Conservation (phyloP, 73 alveolate genomes). For the Paramecium biaurelia region DNA sequence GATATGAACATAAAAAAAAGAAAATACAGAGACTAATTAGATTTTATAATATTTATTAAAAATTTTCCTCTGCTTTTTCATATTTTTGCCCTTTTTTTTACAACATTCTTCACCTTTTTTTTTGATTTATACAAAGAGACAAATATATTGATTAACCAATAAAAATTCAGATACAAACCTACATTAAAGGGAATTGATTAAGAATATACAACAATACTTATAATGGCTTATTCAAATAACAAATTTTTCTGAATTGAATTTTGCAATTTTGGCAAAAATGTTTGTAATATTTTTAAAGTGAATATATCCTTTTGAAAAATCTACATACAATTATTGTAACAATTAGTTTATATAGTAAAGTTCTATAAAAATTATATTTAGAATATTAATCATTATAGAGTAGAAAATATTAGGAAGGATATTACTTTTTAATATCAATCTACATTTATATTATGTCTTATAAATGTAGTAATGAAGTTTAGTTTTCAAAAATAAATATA, state of each 20-base stretch:
- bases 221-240: too few species aligned
- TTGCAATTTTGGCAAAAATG: background rate
- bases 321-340: background rate
- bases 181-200: background rate
- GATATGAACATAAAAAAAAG: slow-evolving; percentile 18
- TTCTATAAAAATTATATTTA: too few species aligned
- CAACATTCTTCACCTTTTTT: background rate
- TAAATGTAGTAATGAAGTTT: background rate
- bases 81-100: background rate
- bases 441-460: background rate
- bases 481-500: background rate
- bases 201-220: background rate
- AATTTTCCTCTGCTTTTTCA: background rate
- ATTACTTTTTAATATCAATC: background rate
- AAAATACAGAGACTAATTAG: background rate
- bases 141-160: background rate
- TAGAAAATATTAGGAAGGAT: background rate
- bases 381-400: too few species aligned
- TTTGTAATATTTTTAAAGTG: too few species aligned
- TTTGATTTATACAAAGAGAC: background rate
- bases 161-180: background rate
- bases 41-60: background rate
- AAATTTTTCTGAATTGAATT: background rate
- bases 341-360: too few species aligned
- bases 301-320: background rate